Percentiles rank a stretch among this genome's conserved stretches.
phyloP scores from a whole-genome alignment of 2,329 filamentous ascomycete species.

The Nannizziopsis barbatae region DNA sequence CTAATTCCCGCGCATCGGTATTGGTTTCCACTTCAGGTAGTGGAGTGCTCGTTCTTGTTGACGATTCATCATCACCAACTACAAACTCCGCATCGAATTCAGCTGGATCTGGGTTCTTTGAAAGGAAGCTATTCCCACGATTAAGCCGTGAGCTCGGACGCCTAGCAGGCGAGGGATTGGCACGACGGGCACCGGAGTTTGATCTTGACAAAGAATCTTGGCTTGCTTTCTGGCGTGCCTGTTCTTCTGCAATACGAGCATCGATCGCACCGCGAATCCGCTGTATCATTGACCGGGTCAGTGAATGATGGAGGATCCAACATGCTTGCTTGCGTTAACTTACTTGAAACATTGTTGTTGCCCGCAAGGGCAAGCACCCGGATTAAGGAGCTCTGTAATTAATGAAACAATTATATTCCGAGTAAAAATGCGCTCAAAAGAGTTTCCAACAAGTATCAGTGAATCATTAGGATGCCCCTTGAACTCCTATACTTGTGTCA shows the following conservation, averaged over 20 bases:
- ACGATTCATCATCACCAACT: conserved; percentile 68
- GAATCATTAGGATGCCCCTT: too few relatives aligned
- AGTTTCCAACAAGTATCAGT: not conserved
- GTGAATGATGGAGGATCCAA: not conserved
- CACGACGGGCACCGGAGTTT: conserved; percentile 26
- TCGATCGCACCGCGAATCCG: conserved; percentile 77
- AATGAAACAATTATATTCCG: not conserved
- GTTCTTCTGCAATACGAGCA: conserved; percentile 79
- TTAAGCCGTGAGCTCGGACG: conserved; percentile 23
- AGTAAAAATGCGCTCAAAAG: too few relatives aligned
- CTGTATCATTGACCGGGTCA: conserved; percentile 33
- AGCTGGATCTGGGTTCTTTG: conserved; percentile 63
- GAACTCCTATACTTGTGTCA: too few relatives aligned
- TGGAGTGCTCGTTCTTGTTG: conserved; percentile 52
- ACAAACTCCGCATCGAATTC: conserved; percentile 81
- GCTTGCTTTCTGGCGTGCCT: conserved; percentile 58
- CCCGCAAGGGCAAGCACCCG: not conserved
- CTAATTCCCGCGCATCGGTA: conserved; percentile 19
- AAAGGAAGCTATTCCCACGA: conserved; percentile 30
- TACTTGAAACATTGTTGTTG: conserved; percentile 25
- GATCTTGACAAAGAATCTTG: conserved; percentile 36
- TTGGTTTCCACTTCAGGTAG: conserved; percentile 35
- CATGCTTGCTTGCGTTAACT: not conserved
- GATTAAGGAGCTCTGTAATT: not conserved
- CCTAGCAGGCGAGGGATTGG: conserved; percentile 14